These are phyloP conservation scores for Fusarium sarcochroum DNA, from an alignment of 2,329 filamentous ascomycete genomes.

Conservation along the genomic window DNA sequence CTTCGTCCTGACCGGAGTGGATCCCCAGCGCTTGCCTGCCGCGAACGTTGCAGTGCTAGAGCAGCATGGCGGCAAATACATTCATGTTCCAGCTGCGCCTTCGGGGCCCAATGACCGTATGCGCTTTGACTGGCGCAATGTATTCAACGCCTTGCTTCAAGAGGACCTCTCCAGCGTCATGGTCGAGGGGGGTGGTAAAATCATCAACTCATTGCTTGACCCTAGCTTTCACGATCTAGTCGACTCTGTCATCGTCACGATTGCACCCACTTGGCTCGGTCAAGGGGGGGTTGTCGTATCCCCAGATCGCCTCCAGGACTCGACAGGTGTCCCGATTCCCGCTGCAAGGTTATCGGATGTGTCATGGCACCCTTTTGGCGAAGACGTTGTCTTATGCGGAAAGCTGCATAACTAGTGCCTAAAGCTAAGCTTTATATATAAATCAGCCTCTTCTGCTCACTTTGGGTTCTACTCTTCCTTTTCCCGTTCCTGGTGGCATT, in stretches of 20 bases:
- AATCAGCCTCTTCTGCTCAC: not conserved
- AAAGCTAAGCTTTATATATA: slow-evolving; percentile 34
- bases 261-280: slow-evolving; percentile 93
- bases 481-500: not conserved
- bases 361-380: slow-evolving; percentile 82
- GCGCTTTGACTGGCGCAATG: slow-evolving; percentile 73
- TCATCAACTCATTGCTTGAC: slow-evolving; percentile 86
- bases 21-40: slow-evolving; percentile 59
- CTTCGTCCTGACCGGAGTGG: slow-evolving; percentile 73
- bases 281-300: slow-evolving; percentile 84
- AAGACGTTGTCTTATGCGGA: slow-evolving; percentile 87
- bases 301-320: slow-evolving; percentile 70
- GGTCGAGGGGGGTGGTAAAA: slow-evolving; percentile 88
- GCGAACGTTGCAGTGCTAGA: slow-evolving; percentile 60
- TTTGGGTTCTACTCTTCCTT: not conserved
- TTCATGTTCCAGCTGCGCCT: slow-evolving; percentile 57
- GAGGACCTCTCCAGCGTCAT: slow-evolving; percentile 83
- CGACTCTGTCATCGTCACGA: slow-evolving; percentile 86
- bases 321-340: slow-evolving; percentile 66
- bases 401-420: slow-evolving; percentile 58
- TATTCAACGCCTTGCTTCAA: slow-evolving; percentile 70
- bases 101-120: slow-evolving; percentile 54
- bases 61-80: slow-evolving; percentile 66
- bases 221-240: slow-evolving; percentile 73
- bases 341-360: slow-evolving; percentile 77